Base-by-base conservation (phyloP, 2,329 filamentous ascomycete genomes). In the Stachybotrys echinatus region DNA sequence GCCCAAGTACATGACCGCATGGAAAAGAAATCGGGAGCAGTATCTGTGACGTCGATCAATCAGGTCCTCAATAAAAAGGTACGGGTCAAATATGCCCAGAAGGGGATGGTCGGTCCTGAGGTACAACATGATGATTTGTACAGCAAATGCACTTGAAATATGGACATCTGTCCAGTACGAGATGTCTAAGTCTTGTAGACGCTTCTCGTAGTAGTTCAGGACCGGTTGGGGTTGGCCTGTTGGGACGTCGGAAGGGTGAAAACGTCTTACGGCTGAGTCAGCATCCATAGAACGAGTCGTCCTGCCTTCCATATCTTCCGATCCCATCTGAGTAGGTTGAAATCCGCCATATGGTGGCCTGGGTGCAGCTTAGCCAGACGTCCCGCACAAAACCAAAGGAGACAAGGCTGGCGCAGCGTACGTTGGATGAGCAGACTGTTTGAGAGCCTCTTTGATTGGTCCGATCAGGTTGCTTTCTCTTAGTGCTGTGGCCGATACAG, bases 51-150 rank as follows among this genome's bases (percentile, higher is more conserved):
- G 50, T 3, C 52, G 51, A n/a, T 52, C 48, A 6, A 69, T 50
- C 3, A 73, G 56, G 48, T 72, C 66, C 6, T 52, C 43, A 23
- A 72, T 50, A 45, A 73, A 69, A 1, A 67, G 50, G 19, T 58
- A 18, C 0, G 69, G 56, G 22, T 70, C 60, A 47, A 73, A 73
- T 1, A 61, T 49, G 2, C 65, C 66, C 14, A 73, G 52, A 2
- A 73, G 56, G 0, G 69, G 67, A 48, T 71, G 66, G 14, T 73
- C 69, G 2, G 67, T 71, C 47, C 60, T 55, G 6, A 71, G 50
- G 40, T 71, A 71, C 2, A 70, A 48, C 2, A 67, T 71, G 18
- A 71, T 65, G 23, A 58, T 54, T 10, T 55, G 58, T 2, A 61
- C 62, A 18, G 65, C 64, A 12, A 65, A 51, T 5, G 64, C 56